phyloP scores from a whole-genome alignment of 139 green algal species.

The Coelastrella sp. region DNA sequence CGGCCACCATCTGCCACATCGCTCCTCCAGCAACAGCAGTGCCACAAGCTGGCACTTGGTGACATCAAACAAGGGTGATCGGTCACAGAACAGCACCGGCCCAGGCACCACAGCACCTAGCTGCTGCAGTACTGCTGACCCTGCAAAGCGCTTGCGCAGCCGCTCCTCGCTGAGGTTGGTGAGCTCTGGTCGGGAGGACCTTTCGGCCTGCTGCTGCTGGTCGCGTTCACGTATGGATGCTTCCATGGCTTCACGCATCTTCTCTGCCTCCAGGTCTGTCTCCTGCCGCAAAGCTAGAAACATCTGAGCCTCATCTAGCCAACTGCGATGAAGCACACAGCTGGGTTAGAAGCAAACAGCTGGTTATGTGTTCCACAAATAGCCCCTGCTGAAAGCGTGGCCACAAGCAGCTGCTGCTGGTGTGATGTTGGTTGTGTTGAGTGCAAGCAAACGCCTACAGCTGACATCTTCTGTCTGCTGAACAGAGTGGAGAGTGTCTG shows the following conservation, averaged over 20 bases:
- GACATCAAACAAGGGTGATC: not conserved
- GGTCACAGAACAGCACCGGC: constrained; percentile 21
- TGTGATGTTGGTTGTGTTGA: too few relatives aligned
- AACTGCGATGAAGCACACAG: not conserved
- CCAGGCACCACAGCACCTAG: not conserved
- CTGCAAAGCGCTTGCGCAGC: constrained; percentile 22
- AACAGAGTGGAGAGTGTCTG: too few relatives aligned
- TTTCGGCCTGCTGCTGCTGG: not conserved
- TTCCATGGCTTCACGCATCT: constrained; percentile 46
- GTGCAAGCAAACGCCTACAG: too few relatives aligned
- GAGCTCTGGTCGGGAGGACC: constrained; percentile 4
- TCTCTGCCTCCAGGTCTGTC: constrained; percentile 4
- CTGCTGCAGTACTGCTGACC: constrained; percentile 23
- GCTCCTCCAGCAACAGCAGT: constrained; percentile 16
- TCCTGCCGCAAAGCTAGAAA: not conserved
- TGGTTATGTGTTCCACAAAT: too few relatives aligned
- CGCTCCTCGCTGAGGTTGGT: constrained; percentile 40
- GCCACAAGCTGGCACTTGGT: constrained; percentile 14
- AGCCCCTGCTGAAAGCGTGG: too few relatives aligned
- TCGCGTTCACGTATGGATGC: not conserved
- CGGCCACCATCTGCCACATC: constrained; percentile 33
- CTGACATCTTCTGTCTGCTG: too few relatives aligned
- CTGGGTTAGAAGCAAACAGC: not conserved
- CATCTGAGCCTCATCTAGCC: constrained; percentile 23
- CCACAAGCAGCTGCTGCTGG: too few relatives aligned